phyloP scores from a whole-genome alignment of 2,329 filamentous ascomycete genomes.

The Curvularia verruculosa region DNA sequence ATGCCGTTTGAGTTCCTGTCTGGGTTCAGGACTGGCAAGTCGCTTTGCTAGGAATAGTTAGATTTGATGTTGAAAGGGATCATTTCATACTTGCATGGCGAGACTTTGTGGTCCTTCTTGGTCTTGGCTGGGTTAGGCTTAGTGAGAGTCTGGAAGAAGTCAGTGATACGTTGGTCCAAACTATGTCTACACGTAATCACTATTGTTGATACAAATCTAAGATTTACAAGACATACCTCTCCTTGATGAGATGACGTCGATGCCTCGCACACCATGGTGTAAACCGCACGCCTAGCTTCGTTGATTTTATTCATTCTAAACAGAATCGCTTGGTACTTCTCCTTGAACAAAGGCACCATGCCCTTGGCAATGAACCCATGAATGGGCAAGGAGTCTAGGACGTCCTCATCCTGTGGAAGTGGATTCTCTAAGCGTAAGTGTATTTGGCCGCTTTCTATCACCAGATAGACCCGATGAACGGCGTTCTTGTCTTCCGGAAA shows the following conservation, averaged over 20 bases:
- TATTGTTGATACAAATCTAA: not conserved
- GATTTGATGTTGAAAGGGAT: not conserved
- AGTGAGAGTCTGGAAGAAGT: constrained; percentile 24
- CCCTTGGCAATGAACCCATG: constrained; percentile 31
- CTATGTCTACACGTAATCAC: not conserved
- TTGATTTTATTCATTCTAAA: constrained; percentile 32
- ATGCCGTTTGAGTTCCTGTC: constrained; percentile 28
- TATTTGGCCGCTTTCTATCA: constrained; percentile 26
- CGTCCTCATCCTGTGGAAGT: constrained; percentile 24
- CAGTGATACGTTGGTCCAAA: not conserved
- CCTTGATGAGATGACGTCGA: constrained; percentile 24
- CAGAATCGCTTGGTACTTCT: constrained; percentile 34
- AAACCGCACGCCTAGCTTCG: constrained; percentile 28
- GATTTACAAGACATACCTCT: constrained; percentile 26
- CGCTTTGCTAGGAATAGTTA: constrained; percentile 7
- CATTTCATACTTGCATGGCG: constrained; percentile 10
- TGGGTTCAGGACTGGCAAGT: constrained; percentile 14
- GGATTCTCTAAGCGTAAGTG: constrained; percentile 29
- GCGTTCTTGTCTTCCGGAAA: constrained; percentile 25
- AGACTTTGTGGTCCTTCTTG: constrained; percentile 3
- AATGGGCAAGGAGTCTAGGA: constrained; percentile 28
- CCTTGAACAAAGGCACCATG: constrained; percentile 32
- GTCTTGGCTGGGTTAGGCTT: constrained; percentile 18
- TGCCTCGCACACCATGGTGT: constrained; percentile 22
- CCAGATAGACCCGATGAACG: constrained; percentile 21